Evolutionary conservation across 2,329 filamentous ascomycete species (phyloP).

Genomic region (Saccharata proteae): DNA sequence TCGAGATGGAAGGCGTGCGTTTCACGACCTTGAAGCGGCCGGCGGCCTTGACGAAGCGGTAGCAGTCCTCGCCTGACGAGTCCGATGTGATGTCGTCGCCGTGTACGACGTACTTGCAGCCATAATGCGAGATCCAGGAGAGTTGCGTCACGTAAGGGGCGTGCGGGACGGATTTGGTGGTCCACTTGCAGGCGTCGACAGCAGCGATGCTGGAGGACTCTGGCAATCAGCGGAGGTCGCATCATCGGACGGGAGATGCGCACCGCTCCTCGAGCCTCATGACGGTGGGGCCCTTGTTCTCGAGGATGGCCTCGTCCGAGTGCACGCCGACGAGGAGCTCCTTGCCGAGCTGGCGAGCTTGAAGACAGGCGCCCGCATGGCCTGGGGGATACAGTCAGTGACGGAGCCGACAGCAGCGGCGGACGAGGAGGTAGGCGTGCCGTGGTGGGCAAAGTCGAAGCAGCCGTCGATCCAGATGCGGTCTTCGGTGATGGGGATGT

Average conservation of each 20-base stretch:
- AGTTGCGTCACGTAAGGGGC: conserved; percentile 93
- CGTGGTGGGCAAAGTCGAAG: conserved; percentile 98
- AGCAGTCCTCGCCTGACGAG: conserved; percentile 86
- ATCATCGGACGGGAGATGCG: conserved; percentile 14
- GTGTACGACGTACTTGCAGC: conserved; percentile 90
- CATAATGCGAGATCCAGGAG: conserved; percentile 89
- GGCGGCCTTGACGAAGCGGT: conserved; percentile 91
- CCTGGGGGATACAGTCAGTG: conserved; percentile 38
- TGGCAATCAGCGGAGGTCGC: conserved; percentile 12
- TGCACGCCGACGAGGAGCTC: conserved; percentile 89
- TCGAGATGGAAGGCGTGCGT: conserved; percentile 90
- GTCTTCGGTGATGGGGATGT: conserved; percentile 46
- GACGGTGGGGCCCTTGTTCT: conserved; percentile 95
- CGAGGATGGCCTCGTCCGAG: conserved; percentile 87
- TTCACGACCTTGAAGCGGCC: conserved; percentile 94
- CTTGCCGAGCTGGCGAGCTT: conserved; percentile 80
- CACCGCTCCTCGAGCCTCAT: conserved; percentile 86
- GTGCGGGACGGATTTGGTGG: conserved; percentile 67
- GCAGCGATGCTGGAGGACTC: conserved; percentile 55
- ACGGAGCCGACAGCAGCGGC: neutral
- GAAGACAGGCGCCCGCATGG: conserved; percentile 92
- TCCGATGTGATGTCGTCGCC: conserved; percentile 97
- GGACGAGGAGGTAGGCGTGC: conserved; percentile 30
- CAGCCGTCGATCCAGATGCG: conserved; percentile 97
- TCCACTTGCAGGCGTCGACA: conserved; percentile 91